Evolutionary conservation across 2,329 filamentous ascomycete species (phyloP), one percentile per base, ranked within the genome.

Genomic region (Aspergillus niger): DNA sequence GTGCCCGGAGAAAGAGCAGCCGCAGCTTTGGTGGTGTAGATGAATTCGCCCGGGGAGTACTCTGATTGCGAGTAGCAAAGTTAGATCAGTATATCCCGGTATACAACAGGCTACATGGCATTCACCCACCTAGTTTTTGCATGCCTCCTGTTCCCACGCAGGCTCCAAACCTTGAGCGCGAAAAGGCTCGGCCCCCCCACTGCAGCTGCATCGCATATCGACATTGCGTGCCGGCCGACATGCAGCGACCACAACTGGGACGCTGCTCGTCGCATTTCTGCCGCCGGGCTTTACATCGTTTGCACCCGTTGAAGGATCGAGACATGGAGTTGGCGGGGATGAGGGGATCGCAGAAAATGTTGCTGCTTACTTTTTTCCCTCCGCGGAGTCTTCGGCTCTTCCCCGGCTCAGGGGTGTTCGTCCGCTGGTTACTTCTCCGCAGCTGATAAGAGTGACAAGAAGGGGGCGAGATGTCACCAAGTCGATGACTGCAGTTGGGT

Each of bases 191-290:
- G 32, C 76, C 77, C 67, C 76, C 75, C 76, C 77, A 79, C 65
- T 78, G 75, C 60, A 79, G 67, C 62, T 76, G 71, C 71, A 78
- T 75, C 49, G 76, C 69, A 72, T 78, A 79, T 63, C 73, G 72
- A 65, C 77, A 79, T 54, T 72, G 69, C 52, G 69, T 68, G 32
- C 70, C 71, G n/a, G 76, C 76, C 47, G 69, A 64, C 65, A 72
- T 69, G 64, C 77, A 80, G 59, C 77, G 74, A 11, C 72, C 70
- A 67, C 78, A 80, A 52, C 64, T 70, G 26, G 78, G 78, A 59
- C 73, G 73, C 55, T 71, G 69, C 66, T 80, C 78, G 62, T 80
- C 77, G 68, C 78, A 80, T 75, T 80, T 80, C 63, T 80, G 76
- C 56, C 78, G 75, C 39, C 78, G 76, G 52, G 73, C 69, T 69